phyloP scores from a whole-genome alignment of 805 yeast species.

The Myxozyma monticola region DNA sequence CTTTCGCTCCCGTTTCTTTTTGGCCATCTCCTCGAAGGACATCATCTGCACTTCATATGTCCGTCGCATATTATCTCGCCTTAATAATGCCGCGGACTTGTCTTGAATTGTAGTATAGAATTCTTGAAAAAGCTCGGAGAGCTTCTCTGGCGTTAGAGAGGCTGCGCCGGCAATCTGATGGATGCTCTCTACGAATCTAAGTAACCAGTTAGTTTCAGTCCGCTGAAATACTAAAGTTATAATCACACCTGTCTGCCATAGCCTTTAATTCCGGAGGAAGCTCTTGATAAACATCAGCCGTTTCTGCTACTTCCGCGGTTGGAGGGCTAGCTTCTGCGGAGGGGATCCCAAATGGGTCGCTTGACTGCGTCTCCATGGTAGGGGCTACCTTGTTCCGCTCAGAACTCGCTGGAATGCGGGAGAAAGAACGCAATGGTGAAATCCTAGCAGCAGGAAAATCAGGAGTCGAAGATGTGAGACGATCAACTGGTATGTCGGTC shows the following conservation, averaged over 20 bases:
- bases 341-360: constrained; percentile 2
- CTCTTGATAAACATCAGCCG: constrained; percentile 10
- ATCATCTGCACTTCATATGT: constrained; percentile 39
- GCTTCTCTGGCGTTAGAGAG: constrained; percentile 42
- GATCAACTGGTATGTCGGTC: constrained; percentile 21
- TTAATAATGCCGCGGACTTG: constrained; percentile 33
- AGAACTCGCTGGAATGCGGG: constrained; percentile 18
- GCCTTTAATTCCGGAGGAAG: constrained; percentile 24
- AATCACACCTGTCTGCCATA: constrained; percentile 18
- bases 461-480: constrained; percentile 10
- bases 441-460: constrained; percentile 5
- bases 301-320: background rate
- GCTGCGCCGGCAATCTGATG: constrained; percentile 43
- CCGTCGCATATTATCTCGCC: constrained; percentile 32
- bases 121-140: constrained; percentile 44
- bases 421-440: constrained; percentile 20
- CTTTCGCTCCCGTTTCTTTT: constrained; percentile 36
- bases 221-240: too few relatives aligned
- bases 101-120: constrained; percentile 40
- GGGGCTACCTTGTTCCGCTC: constrained; percentile 8
- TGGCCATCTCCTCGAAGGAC: constrained; percentile 39
- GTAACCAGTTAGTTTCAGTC: background rate
- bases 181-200: constrained; percentile 29
- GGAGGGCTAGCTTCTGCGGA: background rate
- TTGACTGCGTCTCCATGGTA: background rate